phyloP scores from a whole-genome alignment of 306 rosid genomes.

The Oemleria cerasiformis region DNA sequence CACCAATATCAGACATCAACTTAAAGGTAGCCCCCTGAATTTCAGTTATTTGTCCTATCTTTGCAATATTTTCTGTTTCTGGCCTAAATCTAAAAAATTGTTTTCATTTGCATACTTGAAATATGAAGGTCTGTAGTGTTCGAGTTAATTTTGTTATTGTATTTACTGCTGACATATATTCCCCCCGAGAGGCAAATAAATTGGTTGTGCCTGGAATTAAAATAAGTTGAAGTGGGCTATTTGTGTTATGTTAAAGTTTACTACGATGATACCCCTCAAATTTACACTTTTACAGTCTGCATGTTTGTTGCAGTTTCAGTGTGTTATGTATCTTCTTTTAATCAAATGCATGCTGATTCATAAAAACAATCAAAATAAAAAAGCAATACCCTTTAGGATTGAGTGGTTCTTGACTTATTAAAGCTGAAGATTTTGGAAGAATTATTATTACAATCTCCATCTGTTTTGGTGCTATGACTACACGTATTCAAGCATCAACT shows the following conservation, averaged over 20 bases:
- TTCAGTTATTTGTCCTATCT: background rate
- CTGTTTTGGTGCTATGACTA: background rate
- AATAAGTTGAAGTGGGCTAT: background rate
- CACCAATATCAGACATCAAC: slow-evolving; percentile 66
- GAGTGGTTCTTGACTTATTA: background rate
- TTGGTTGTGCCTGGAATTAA: background rate
- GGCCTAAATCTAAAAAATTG: background rate
- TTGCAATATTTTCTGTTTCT: background rate
- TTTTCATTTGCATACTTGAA: slow-evolving; percentile 9
- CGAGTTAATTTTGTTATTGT: background rate
- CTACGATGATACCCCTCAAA: background rate
- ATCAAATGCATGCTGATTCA: background rate
- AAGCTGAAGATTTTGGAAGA: slow-evolving; percentile 6
- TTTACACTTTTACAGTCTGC: background rate
- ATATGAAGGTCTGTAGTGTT: background rate
- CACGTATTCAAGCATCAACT: slow-evolving; percentile 12
- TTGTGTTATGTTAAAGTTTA: background rate
- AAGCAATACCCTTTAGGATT: background rate
- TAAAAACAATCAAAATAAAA: background rate
- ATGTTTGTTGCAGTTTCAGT: background rate
- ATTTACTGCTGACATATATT: background rate
- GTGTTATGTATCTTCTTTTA: background rate
- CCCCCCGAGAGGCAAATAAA: background rate
- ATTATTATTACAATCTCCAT: background rate
- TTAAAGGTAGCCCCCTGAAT: slow-evolving; percentile 54